Percentiles rank a stretch among this genome's conserved stretches.
phyloP scores from a whole-genome alignment of 108 stramenopile species.

The Skeletonema costatum region DNA sequence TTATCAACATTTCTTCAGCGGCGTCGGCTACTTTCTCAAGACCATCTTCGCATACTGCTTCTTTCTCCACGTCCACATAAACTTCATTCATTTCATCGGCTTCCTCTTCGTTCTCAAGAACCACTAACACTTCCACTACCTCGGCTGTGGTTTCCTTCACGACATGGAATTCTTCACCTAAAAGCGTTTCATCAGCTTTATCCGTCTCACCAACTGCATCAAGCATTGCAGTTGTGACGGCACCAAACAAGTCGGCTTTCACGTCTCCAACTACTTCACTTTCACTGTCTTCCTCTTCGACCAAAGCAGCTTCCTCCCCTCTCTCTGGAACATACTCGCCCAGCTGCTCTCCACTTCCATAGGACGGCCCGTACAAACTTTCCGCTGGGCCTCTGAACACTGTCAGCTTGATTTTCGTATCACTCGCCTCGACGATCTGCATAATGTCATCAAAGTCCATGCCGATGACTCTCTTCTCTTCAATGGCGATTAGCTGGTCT shows the following conservation, averaged over 20 bases:
- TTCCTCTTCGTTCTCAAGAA: not conserved
- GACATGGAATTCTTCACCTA: not conserved
- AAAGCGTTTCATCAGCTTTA: too few relatives aligned
- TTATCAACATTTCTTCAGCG: too few relatives aligned
- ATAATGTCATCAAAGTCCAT: slow-evolving; percentile 71
- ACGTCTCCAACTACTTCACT: too few relatives aligned
- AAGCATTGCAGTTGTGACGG: not conserved
- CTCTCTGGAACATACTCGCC: slow-evolving; percentile 53
- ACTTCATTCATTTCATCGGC: slow-evolving; percentile 5
- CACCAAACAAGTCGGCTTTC: not conserved
- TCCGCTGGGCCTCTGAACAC: slow-evolving; percentile 67
- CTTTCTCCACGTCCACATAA: slow-evolving; percentile 9
- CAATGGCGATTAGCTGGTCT: slow-evolving; percentile 71
- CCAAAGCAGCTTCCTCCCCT: slow-evolving; percentile 25
- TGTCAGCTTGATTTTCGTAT: slow-evolving; percentile 45
- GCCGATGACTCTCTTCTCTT: slow-evolving; percentile 54
- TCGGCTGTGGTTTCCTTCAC: not conserved
- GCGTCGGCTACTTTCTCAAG: too few relatives aligned
- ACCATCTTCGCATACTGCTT: too few relatives aligned
- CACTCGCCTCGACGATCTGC: slow-evolving; percentile 55
- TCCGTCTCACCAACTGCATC: too few relatives aligned
- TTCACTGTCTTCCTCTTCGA: not conserved
- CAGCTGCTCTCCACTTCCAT: slow-evolving; percentile 68
- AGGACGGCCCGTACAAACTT: slow-evolving; percentile 73
- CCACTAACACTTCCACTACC: too few relatives aligned